Evolutionary conservation across 768 basidiomycete species (phyloP), one percentile per base, ranked within the genome.

Genomic region (Fistulinella prunicolor): DNA sequence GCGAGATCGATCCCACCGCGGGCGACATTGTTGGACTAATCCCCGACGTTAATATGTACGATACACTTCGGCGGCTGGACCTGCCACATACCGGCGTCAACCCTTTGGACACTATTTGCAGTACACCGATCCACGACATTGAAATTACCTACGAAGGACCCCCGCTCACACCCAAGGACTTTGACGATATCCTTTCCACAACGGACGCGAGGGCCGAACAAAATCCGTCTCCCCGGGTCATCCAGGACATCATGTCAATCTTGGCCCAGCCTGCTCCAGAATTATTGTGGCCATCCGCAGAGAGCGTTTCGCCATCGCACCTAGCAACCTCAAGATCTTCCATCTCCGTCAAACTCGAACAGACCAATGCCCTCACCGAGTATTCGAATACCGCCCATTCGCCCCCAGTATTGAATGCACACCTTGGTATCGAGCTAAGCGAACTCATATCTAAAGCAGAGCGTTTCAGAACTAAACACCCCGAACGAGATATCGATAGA

Each of bases 391-490:
- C 16, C 24, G 20, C 23, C 5, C 26, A 51, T 39, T 54, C 53
- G 12, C 76, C 81, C 3, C 83, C 84, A 14, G 69, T 86, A 21
- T 69, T 82, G 43, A 77, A 86, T 51, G 82, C 86, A 6, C 83
- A 87, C 56, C 67, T 72, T 35, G 86, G 86, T 23, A 71, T 87
- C 34, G 65, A 69, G 14, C 65, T 85, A 23, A 67, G 68, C 28
- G 79, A 81, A 19, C 74, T 88, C 20, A 71, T 76, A 41, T 70
- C 69, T 24, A 79, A 73, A 56, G 85, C 82, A 34, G 73, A 75
- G 37, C 72, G 74, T 28, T 85, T 80, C 60, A 73, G 74, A 42
- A 55, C 68, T 12, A 74, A 76, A 22, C 74, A 85, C 53, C 78
- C 80, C 47, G 78, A 76, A 20, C 61, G 69, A 40, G 78, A 79